A percentile compares a stretch with the other conserved stretches of the same genome.
Evolutionary conservation across 345 rosid species (phyloP).

Genomic region (Pistacia atlantica): DNA sequence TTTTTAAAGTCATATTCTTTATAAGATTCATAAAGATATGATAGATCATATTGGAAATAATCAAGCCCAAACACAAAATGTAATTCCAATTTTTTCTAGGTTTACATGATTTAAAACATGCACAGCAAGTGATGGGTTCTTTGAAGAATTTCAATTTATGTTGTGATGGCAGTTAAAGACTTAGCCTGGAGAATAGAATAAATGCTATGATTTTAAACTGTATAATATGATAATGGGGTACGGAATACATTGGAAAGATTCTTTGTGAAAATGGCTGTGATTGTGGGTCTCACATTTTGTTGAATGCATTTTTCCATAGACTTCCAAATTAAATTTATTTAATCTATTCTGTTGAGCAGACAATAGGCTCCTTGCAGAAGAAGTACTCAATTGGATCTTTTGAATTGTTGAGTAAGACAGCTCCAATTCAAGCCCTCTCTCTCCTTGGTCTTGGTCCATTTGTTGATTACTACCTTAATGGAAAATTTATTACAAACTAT

Average conservation of each 20-base stretch:
- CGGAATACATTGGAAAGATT: background rate
- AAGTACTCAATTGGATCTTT: slow-evolving; percentile 93
- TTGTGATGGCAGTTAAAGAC: background rate
- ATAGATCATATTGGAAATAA: slow-evolving; percentile 1
- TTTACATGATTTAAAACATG: background rate
- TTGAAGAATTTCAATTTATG: too few relatives aligned
- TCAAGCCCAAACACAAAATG: background rate
- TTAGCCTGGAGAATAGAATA: background rate
- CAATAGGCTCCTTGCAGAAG: slow-evolving; percentile 91
- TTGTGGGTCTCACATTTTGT: background rate
- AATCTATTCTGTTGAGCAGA: slow-evolving; percentile 41
- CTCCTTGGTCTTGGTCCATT: slow-evolving; percentile 88
- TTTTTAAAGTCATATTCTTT: background rate
- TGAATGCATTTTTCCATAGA: background rate
- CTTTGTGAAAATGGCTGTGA: background rate
- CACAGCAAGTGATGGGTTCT: background rate
- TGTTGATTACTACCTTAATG: slow-evolving; percentile 73
- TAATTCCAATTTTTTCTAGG: background rate
- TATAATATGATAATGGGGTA: background rate
- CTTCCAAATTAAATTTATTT: background rate
- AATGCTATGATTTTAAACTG: too few relatives aligned
- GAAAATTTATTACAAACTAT: slow-evolving; percentile 61
- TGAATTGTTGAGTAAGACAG: slow-evolving; percentile 88
- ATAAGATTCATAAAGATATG: background rate
- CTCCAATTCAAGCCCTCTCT: slow-evolving; percentile 98